phyloP scores from a whole-genome alignment of 2,329 filamentous ascomycete genomes.

The Claviceps sp. region DNA sequence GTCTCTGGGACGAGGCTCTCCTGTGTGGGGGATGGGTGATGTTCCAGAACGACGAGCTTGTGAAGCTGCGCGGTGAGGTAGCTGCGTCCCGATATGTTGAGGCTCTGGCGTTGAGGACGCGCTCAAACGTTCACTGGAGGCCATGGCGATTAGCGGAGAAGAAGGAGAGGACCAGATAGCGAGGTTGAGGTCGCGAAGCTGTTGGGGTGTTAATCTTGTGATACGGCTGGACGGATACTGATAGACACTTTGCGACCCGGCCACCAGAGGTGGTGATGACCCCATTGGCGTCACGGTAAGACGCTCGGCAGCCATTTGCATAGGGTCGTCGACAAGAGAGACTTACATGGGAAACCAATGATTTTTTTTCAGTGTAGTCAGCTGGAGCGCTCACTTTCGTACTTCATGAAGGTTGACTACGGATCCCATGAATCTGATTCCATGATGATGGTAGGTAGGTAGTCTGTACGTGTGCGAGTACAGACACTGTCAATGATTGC shows the following conservation, averaged over 20 bases:
- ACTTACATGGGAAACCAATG: conserved; percentile 7
- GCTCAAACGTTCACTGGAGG: conserved; percentile 2
- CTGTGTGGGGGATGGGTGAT: conserved; percentile 18
- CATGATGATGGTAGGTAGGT: background rate
- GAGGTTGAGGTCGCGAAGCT: conserved; percentile 8
- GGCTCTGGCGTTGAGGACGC: conserved; percentile 6
- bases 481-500: no score
- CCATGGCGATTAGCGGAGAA: background rate
- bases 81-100: conserved; percentile 1
- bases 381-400: background rate
- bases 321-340: background rate
- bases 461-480: no score
- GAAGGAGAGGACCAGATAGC: background rate
- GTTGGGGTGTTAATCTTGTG: background rate
- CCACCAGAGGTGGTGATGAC: no score
- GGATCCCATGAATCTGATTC: no score
- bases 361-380: conserved; percentile 5
- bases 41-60: conserved; percentile 7
- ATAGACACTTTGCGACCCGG: no score
- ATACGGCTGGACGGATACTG: background rate
- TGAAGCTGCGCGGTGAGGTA: conserved; percentile 11
- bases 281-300: no score
- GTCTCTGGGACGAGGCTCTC: conserved; percentile 40
- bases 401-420: no score
- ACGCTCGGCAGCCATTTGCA: background rate